Conservation (phyloP, 78 protist genomes). For the Tieghemostelium lacteum region DNA sequence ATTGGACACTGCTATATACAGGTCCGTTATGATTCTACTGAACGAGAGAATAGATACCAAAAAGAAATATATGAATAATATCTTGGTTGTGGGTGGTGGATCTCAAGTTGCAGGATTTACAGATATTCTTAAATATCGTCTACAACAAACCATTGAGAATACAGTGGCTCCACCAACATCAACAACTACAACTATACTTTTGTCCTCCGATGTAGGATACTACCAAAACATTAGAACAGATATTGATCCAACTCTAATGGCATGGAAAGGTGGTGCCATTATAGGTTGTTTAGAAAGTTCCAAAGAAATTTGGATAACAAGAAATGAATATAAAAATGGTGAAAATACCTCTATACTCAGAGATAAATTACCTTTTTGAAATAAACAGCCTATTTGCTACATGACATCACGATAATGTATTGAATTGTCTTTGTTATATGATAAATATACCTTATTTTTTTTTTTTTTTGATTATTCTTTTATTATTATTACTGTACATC, state of each 20-base stretch:
- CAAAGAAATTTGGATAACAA: constrained; percentile 70
- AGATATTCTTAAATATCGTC: not conserved
- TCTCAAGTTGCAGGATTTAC: constrained; percentile 10
- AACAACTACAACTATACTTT: not conserved
- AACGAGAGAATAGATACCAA: constrained; percentile 21
- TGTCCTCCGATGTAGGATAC: constrained; percentile 3
- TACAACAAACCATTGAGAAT: not conserved
- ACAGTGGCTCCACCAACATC: too few species aligned
- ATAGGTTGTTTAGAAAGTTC: constrained; percentile 67
- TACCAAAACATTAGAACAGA: not conserved
- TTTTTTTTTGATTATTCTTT: too few species aligned
- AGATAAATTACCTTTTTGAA: constrained; percentile 47
- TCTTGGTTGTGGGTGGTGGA: constrained; percentile 63
- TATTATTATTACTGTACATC: not conserved
- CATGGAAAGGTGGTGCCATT: constrained; percentile 78
- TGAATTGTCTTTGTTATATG: not conserved
- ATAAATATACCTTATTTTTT: too few species aligned
- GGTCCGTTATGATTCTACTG: not conserved
- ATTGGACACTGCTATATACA: constrained; percentile 37
- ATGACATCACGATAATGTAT: not conserved
- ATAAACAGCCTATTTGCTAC: too few species aligned
- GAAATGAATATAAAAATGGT: constrained; percentile 13
- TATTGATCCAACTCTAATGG: constrained; percentile 5
- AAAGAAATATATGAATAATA: constrained; percentile 6
- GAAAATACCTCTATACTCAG: constrained; percentile 1